Percentiles rank a stretch among this genome's conserved stretches.
Evolutionary conservation across 768 basidiomycete genomes (phyloP).

Genomic region (Jaapia argillacea): DNA sequence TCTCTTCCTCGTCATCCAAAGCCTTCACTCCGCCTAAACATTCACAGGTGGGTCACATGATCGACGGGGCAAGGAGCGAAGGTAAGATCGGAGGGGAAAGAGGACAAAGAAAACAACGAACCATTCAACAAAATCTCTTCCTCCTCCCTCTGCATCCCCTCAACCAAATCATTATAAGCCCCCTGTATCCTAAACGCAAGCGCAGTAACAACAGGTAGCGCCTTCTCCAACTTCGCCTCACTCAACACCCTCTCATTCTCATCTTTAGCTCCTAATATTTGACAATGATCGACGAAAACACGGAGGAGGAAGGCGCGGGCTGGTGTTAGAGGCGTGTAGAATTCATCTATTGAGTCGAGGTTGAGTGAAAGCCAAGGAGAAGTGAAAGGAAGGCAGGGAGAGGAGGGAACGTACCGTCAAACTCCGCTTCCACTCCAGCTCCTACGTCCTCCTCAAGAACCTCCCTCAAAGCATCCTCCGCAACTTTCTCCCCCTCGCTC

Average conservation of each 20-base stretch:
- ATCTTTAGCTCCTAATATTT: constrained; percentile 40
- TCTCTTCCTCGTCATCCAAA: constrained; percentile 26
- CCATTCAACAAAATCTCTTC: constrained; percentile 23
- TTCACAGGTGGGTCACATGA: too few relatives aligned
- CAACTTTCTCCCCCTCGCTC: constrained; percentile 48
- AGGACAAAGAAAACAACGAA: too few relatives aligned
- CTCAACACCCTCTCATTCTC: constrained; percentile 18
- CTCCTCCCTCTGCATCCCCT: constrained; percentile 25
- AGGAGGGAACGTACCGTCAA: neutral
- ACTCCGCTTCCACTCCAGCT: too few relatives aligned
- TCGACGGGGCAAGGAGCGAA: too few relatives aligned
- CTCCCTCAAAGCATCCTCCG: constrained; percentile 65
- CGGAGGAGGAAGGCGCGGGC: constrained; percentile 76
- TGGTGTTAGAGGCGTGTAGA: constrained; percentile 61
- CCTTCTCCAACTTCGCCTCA: constrained; percentile 43
- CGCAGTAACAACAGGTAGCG: constrained; percentile 76
- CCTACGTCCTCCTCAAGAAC: too few relatives aligned
- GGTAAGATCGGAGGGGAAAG: too few relatives aligned
- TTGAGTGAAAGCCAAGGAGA: too few relatives aligned
- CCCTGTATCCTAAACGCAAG: constrained; percentile 70
- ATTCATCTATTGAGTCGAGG: constrained; percentile 43
- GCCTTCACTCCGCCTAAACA: constrained; percentile 16
- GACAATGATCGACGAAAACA: constrained; percentile 75
- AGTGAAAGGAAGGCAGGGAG: too few relatives aligned
- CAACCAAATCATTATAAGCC: constrained; percentile 56